A percentile compares a stretch with the other conserved stretches of the same genome.
Evolutionary conservation across 805 yeast genomes (phyloP).

Genomic region (Suhomyces sp.): DNA sequence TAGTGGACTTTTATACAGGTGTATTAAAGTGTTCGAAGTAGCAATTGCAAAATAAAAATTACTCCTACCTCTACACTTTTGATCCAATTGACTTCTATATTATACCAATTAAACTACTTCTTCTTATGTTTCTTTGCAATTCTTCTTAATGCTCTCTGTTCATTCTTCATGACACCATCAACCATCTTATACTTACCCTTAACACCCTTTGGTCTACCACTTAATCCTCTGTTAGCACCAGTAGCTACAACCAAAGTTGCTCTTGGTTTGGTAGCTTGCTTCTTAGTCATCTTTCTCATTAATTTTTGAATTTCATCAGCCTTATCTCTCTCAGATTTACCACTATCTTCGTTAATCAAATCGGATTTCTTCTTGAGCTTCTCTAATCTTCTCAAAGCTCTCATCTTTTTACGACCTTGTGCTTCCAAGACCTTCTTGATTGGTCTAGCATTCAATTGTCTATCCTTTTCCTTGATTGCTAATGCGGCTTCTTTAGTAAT

Average conservation of each 20-base stretch:
- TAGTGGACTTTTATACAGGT: too few species aligned
- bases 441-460: constrained; percentile 89
- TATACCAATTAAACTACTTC: constrained; percentile 13
- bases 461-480: constrained; percentile 42
- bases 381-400: constrained; percentile 84
- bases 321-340: constrained; percentile 88
- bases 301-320: constrained; percentile 87
- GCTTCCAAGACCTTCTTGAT: constrained; percentile 99
- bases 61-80: background rate
- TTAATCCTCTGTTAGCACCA: constrained; percentile 79
- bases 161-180: constrained; percentile 97
- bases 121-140: constrained; percentile 84
- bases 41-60: too few species aligned
- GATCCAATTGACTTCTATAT: background rate
- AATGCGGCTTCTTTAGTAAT: constrained; percentile 79
- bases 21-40: too few species aligned
- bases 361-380: constrained; percentile 91
- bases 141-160: constrained; percentile 87
- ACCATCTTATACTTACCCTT: constrained; percentile 99
- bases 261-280: constrained; percentile 71
- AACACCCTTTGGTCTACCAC: constrained; percentile 96
- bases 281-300: constrained; percentile 75
- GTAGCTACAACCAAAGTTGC: constrained; percentile 85
- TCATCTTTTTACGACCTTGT: constrained; percentile 90
- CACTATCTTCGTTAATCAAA: constrained; percentile 79